These are phyloP conservation scores for Monilinia laxa DNA, from an alignment of 2,329 filamentous ascomycete genomes.

Conservation along the genomic window DNA sequence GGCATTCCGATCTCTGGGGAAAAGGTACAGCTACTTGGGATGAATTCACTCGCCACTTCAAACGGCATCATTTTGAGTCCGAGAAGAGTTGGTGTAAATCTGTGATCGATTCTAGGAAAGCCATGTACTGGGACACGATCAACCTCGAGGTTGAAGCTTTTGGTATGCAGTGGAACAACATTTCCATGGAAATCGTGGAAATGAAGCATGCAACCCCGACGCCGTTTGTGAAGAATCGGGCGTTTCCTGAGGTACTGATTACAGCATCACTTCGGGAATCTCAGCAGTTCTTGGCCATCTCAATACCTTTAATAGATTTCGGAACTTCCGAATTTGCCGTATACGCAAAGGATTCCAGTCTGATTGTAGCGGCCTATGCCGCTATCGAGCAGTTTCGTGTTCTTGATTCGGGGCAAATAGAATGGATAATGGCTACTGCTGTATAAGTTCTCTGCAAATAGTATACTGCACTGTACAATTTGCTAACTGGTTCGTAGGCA, in stretches of 20 bases:
- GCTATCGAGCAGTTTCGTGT: constrained; percentile 60
- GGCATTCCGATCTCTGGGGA: constrained; percentile 54
- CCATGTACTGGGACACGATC: constrained; percentile 49
- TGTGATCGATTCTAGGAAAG: constrained; percentile 47
- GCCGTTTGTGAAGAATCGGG: constrained; percentile 57
- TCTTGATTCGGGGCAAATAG: constrained; percentile 47
- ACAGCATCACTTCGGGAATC: constrained; percentile 47
- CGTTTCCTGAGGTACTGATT: constrained; percentile 66
- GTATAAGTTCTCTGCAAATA: constrained; percentile 42
- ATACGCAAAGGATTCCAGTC: constrained; percentile 46
- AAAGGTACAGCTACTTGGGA: constrained; percentile 59
- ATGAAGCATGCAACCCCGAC: constrained; percentile 64
- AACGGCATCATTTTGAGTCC: constrained; percentile 55
- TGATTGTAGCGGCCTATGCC: constrained; percentile 60
- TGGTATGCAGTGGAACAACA: constrained; percentile 47
- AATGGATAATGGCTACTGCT: constrained; percentile 78
- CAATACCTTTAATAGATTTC: constrained; percentile 52
- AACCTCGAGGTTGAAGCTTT: constrained; percentile 44
- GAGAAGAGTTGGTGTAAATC: constrained; percentile 60
- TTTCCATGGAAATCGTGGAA: constrained; percentile 56
- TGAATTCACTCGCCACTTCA: constrained; percentile 62
- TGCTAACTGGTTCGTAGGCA: constrained; percentile 15
- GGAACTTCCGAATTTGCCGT: constrained; percentile 39
- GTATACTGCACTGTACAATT: background rate
- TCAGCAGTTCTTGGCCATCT: constrained; percentile 55